Conservation (phyloP, 2,329 filamentous ascomycete species). For the Thielaviopsis musarum region DNA sequence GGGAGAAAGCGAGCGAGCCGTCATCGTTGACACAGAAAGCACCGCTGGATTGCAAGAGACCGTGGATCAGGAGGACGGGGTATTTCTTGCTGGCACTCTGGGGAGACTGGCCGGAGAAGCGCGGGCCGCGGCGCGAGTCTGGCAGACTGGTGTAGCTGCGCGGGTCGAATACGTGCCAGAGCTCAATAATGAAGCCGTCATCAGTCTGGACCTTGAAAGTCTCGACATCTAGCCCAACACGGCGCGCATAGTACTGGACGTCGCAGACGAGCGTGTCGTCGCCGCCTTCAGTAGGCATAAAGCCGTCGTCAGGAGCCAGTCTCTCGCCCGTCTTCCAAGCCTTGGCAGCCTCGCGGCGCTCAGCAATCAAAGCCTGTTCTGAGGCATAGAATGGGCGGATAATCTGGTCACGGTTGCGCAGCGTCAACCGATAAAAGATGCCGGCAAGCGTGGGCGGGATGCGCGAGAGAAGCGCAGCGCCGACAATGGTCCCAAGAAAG, state of each 20-base stretch:
- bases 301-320: slow-evolving; percentile 31
- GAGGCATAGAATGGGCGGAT: slow-evolving; percentile 55
- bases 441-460: slow-evolving; percentile 35
- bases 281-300: slow-evolving; percentile 60
- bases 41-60: slow-evolving; percentile 71
- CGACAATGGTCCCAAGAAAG: slow-evolving; percentile 61
- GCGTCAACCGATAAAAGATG: slow-evolving; percentile 35
- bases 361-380: slow-evolving; percentile 42
- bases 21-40: slow-evolving; percentile 86
- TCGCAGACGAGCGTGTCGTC: slow-evolving; percentile 64
- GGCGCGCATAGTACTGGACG: slow-evolving; percentile 67
- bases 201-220: slow-evolving; percentile 76
- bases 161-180: slow-evolving; percentile 84
- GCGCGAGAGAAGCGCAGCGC: slow-evolving; percentile 55
- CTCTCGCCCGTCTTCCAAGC: slow-evolving; percentile 38
- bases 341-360: slow-evolving; percentile 38
- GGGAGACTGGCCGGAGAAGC: not conserved
- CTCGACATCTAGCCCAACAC: slow-evolving; percentile 77
- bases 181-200: slow-evolving; percentile 76
- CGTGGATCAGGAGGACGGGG: slow-evolving; percentile 75
- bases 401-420: slow-evolving; percentile 40
- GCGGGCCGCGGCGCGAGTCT: not conserved
- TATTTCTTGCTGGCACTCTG: slow-evolving; percentile 34
- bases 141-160: slow-evolving; percentile 36
- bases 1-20: slow-evolving; percentile 74